Evolutionary conservation across 176 grass and related monocot species (phyloP), one percentile per base, ranked within the genome.

Genomic region (Musa acuminata): DNA sequence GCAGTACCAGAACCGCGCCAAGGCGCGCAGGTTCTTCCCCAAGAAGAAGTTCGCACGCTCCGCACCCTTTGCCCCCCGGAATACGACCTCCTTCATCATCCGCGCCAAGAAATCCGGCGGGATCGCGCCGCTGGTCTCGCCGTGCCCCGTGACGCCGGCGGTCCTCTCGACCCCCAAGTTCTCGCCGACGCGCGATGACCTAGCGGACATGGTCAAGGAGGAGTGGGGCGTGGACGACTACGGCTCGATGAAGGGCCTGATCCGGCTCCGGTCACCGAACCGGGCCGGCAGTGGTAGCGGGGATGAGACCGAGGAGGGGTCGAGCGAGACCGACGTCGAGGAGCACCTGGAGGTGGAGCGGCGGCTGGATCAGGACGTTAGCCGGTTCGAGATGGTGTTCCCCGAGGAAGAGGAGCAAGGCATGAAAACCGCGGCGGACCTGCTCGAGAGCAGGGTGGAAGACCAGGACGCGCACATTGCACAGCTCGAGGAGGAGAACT

Each of bases 311-410:
- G 88, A 83, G 35, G 35, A 43, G 3, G 35, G 4, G 35, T 43
- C 35, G 35, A 43, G 35, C 35, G 35, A 43, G 35, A 96, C 88
- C 52, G 88, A 96, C 17, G 88, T 91, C 0, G 92, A 96, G 80
- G 92, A 96, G 84, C 92, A 96, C 53, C 80, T 86, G 0, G 92
- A 91, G 86, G 88, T 96, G 11, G 92, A 96, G 83, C 84, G 88
- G 53, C 86, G 92, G 26, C 78, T 96, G 1, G 92, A 96, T 54
- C 92, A 96, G 16, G 92, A 96, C 43, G 78, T 96, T 51, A 96
- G 88, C 82, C 81, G 92, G 64, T 96, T 96, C 35, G 92, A 96
- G 80, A 96, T 96, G 92, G 85, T 96, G 23, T 89, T 83, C 54
- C 92, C 92, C 35, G 60, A 53, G 2, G 35, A 43, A 5, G 35